These are phyloP conservation scores for Ceratocystis diversiconidia DNA, from an alignment of 2,329 filamentous ascomycete genomes.

Conservation along the genomic window DNA sequence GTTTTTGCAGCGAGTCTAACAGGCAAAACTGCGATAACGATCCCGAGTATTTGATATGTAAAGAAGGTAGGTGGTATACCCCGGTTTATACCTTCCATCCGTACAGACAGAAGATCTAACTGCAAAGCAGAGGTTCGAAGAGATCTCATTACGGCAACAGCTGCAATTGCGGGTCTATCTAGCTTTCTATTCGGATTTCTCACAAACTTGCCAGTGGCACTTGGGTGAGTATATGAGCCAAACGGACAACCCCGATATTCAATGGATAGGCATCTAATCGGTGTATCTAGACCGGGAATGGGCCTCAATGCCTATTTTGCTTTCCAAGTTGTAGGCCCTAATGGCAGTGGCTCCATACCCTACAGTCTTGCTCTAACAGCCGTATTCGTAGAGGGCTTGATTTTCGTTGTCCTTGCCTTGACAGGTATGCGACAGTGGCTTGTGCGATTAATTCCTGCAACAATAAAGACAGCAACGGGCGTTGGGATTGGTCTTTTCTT, in stretches of 20 bases:
- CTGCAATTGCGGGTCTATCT: constrained; percentile 61
- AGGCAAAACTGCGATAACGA: constrained; percentile 37
- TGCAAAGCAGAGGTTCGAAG: constrained; percentile 42
- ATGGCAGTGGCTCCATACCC: constrained; percentile 41
- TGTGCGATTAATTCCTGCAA: constrained; percentile 48
- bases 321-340: constrained; percentile 50
- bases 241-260: not conserved
- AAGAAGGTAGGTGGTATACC: constrained; percentile 29
- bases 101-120: not conserved
- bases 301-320: constrained; percentile 55
- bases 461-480: constrained; percentile 50
- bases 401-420: constrained; percentile 49
- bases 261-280: constrained; percentile 6
- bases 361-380: constrained; percentile 48
- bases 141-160: constrained; percentile 70
- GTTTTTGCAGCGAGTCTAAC: constrained; percentile 42
- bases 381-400: constrained; percentile 49
- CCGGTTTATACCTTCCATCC: not conserved
- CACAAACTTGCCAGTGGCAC: constrained; percentile 55
- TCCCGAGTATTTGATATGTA: constrained; percentile 31
- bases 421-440: constrained; percentile 62
- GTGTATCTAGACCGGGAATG: constrained; percentile 44
- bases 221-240: constrained; percentile 24
- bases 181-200: constrained; percentile 66
- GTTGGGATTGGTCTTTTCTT: constrained; percentile 52